phyloP scores from a whole-genome alignment of 768 basidiomycete genomes.

The Heimioporus sp. region DNA sequence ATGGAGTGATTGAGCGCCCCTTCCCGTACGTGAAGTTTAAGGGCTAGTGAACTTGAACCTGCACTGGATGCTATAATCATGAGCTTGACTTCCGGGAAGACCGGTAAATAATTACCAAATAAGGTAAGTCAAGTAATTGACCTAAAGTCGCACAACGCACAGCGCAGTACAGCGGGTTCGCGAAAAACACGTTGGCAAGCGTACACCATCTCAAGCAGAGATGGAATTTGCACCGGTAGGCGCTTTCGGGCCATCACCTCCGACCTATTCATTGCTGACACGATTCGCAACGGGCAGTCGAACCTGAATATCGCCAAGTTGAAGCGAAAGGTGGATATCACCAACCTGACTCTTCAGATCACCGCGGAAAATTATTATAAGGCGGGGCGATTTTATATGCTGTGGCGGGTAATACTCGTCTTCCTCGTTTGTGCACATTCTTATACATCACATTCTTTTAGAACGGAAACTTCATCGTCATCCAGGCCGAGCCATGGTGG shows the following conservation, averaged over 20 bases:
- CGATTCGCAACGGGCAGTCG: conserved; percentile 7
- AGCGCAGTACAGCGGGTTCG: too few species aligned
- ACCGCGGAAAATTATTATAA: conserved; percentile 1
- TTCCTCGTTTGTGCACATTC: too few species aligned
- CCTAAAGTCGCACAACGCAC: too few species aligned
- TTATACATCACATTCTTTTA: conserved; percentile 9
- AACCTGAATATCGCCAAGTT: conserved; percentile 20
- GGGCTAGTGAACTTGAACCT: too few species aligned
- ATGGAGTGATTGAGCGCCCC: not conserved
- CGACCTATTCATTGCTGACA: conserved; percentile 1
- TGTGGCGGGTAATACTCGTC: conserved; percentile 21
- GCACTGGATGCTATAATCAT: not conserved
- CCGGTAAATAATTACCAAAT: conserved; percentile 10
- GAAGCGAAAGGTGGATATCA: conserved; percentile 24
- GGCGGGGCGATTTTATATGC: conserved; percentile 22
- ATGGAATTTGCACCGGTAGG: conserved; percentile 31
- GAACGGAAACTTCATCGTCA: conserved; percentile 26
- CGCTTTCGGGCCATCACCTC: not conserved
- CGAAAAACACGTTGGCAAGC: conserved; percentile 25
- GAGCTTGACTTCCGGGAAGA: not conserved
- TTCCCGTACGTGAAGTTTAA: not conserved
- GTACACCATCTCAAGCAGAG: not conserved
- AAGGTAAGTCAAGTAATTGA: conserved; percentile 19
- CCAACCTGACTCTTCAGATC: conserved; percentile 20
- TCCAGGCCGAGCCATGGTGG: conserved; percentile 32